A percentile compares a stretch with the other conserved stretches of the same genome.
phyloP scores from a whole-genome alignment of 2,329 filamentous ascomycete species.

The Orbilia javanica region DNA sequence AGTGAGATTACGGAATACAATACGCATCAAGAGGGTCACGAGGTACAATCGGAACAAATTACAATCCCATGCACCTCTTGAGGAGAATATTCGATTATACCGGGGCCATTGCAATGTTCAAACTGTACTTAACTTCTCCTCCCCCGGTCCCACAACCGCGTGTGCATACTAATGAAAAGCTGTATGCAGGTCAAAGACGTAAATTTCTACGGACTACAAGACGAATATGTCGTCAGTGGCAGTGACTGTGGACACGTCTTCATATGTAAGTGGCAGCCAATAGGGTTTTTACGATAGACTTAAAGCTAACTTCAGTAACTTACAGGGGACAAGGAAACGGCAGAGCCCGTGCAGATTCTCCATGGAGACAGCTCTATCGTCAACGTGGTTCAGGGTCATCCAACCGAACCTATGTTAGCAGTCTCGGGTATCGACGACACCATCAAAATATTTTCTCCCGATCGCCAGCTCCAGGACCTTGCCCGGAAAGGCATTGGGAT shows the following conservation, averaged over 20 bases:
- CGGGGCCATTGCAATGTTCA: slow-evolving; percentile 76
- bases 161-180: slow-evolving; percentile 43
- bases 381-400: slow-evolving; percentile 75
- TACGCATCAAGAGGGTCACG: slow-evolving; percentile 44
- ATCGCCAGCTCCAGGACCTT: slow-evolving; percentile 71
- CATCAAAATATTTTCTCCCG: slow-evolving; percentile 77
- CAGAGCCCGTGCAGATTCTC: slow-evolving; percentile 74
- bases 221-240: slow-evolving; percentile 77
- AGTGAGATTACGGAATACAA: slow-evolving; percentile 45
- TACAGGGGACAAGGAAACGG: slow-evolving; percentile 72
- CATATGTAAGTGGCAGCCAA: slow-evolving; percentile 68
- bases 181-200: slow-evolving; percentile 72
- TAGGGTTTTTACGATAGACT: slow-evolving; percentile 34
- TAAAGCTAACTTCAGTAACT: slow-evolving; percentile 42
- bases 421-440: slow-evolving; percentile 77
- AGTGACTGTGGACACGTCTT: slow-evolving; percentile 77
- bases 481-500: slow-evolving; percentile 73
- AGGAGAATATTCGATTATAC: slow-evolving; percentile 70
- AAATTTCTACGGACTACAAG: slow-evolving; percentile 76
- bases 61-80: slow-evolving; percentile 48
- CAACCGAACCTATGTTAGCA: slow-evolving; percentile 76
- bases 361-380: slow-evolving; percentile 78
- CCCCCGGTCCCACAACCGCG: slow-evolving; percentile 11
- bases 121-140: slow-evolving; percentile 64
- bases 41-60: slow-evolving; percentile 52